phyloP scores from a whole-genome alignment of 306 rosid species.

The Cucumis cinereus region DNA sequence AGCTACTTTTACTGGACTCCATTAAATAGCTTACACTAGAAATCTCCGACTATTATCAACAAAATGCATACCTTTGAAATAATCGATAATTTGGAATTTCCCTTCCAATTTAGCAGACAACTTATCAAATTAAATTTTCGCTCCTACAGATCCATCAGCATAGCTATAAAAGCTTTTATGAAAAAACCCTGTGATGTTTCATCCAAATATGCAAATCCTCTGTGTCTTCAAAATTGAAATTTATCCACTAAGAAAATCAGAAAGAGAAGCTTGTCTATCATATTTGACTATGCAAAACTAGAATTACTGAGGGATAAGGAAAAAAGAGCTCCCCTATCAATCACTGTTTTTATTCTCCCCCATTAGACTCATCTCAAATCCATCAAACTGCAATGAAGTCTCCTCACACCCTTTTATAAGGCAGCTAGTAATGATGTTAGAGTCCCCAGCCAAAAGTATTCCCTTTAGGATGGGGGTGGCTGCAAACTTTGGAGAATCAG shows the following conservation, averaged over 20 bases:
- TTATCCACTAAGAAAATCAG: not conserved
- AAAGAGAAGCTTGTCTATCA: not conserved
- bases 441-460: not conserved
- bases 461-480: not conserved
- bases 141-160: no score
- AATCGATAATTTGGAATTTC: no score
- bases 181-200: not conserved
- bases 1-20: not conserved
- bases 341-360: not conserved
- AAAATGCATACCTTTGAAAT: not conserved
- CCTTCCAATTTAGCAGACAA: no score
- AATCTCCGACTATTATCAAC: not conserved
- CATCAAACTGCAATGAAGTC: not conserved
- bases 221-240: not conserved
- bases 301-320: not conserved
- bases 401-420: not conserved
- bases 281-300: not conserved
- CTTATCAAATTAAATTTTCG: no score
- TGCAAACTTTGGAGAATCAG: not conserved
- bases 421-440: not conserved
- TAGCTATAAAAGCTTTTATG: not conserved
- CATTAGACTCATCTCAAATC: not conserved
- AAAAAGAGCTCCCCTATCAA: not conserved
- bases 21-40: not conserved
- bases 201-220: not conserved